Evolutionary conservation across 2,329 filamentous ascomycete genomes (phyloP).

Genomic region (Juglanconis juglandina): DNA sequence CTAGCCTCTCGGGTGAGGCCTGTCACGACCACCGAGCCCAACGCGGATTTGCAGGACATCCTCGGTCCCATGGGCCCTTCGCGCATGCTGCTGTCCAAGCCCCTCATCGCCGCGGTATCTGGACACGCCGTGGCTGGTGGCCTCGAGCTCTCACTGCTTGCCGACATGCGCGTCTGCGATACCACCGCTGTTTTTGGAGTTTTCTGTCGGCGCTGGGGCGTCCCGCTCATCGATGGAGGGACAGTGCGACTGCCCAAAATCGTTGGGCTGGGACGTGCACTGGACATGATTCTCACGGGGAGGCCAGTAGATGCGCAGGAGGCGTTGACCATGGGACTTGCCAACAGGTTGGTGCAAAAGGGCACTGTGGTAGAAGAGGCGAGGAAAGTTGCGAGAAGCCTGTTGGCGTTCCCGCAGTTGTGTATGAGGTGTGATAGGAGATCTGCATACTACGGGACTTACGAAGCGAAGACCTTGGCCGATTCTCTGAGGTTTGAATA

Average conservation of each 20-base stretch:
- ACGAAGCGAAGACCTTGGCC: conserved; percentile 43
- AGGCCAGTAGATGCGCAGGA: conserved; percentile 45
- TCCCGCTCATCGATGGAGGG: conserved; percentile 47
- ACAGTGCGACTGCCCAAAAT: conserved; percentile 50
- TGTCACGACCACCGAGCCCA: not conserved
- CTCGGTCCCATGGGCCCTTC: conserved; percentile 50
- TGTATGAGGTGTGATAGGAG: conserved; percentile 50
- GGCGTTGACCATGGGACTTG: conserved; percentile 49
- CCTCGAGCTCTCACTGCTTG: conserved; percentile 50
- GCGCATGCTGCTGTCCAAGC: conserved; percentile 46
- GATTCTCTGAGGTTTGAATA: conserved; percentile 49
- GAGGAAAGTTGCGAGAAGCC: conserved; percentile 40
- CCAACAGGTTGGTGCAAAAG: conserved; percentile 48
- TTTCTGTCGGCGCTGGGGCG: conserved; percentile 52
- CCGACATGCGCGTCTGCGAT: conserved; percentile 51
- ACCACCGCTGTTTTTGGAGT: conserved; percentile 53
- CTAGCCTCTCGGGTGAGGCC: not conserved
- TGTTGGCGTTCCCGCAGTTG: conserved; percentile 47
- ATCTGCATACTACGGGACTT: conserved; percentile 48
- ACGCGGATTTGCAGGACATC: not conserved
- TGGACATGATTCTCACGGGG: conserved; percentile 57
- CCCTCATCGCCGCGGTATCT: conserved; percentile 48
- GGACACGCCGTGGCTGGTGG: conserved; percentile 54
- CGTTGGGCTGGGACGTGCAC: conserved; percentile 48
- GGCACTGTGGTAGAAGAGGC: conserved; percentile 49